Evolutionary conservation across 805 yeast genomes (phyloP).

Genomic region (Yamadazyma sp.): DNA sequence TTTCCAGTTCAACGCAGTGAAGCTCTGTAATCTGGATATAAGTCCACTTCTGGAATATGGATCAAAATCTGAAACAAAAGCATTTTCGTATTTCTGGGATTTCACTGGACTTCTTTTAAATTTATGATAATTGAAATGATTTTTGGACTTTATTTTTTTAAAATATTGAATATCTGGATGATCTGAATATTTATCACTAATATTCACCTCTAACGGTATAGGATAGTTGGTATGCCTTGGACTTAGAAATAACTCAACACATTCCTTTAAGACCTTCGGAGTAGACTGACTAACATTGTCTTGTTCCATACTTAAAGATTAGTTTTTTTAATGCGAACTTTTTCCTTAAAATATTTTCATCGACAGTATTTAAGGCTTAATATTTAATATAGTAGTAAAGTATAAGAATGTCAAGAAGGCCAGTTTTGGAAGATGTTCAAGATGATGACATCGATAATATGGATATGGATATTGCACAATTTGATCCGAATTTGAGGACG

Average conservation of each 20-base stretch:
- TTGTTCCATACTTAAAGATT: not conserved
- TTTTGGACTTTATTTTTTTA: constrained; percentile 29
- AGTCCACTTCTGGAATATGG: constrained; percentile 38
- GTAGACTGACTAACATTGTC: constrained; percentile 12
- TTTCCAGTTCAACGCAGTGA: constrained; percentile 46
- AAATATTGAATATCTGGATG: constrained; percentile 42
- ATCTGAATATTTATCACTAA: constrained; percentile 11
- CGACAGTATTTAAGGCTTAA: too few relatives aligned
- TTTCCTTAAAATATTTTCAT: too few relatives aligned
- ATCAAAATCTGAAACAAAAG: constrained; percentile 23
- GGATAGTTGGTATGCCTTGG: constrained; percentile 15
- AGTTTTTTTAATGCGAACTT: too few relatives aligned
- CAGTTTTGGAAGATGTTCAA: constrained; percentile 72
- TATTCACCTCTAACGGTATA: constrained; percentile 14
- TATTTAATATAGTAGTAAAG: too few relatives aligned
- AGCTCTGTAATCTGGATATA: constrained; percentile 41
- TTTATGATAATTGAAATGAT: constrained; percentile 37
- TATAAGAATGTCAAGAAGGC: constrained; percentile 54
- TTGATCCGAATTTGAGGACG: constrained; percentile 64
- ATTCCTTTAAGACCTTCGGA: constrained; percentile 23
- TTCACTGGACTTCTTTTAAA: constrained; percentile 17
- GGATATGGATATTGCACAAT: constrained; percentile 92
- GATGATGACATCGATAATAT: constrained; percentile 85
- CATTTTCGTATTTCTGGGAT: constrained; percentile 11
- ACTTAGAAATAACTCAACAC: constrained; percentile 18